Evolutionary conservation across 768 basidiomycete species (phyloP), one percentile per base, ranked within the genome.

Genomic region (Leccinum incarnatum): DNA sequence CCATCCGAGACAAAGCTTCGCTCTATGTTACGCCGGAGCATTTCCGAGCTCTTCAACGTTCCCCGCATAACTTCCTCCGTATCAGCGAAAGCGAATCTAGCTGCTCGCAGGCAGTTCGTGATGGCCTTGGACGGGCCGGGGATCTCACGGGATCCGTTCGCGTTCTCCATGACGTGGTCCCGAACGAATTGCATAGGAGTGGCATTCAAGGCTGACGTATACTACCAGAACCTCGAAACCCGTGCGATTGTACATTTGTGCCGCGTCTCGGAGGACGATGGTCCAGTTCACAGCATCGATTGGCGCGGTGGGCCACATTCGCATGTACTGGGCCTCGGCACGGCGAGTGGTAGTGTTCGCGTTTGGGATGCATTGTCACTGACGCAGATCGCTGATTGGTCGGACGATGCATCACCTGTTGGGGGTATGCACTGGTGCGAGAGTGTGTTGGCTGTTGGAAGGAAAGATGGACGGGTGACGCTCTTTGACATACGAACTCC

Each of bases 71-170:
- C 64, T 53, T 67, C 76, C 48, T 49, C 72, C 59, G 76, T 80
- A 12, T 88, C 87, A 5, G 83, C 84, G 4, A 77, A 75, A n/a
- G 79, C 84, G 42, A 83, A 87, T 64, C 75, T 88, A 8, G 81
- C 75, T 40, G 74, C 77, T 58, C 77, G 77, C 48, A 78, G 77
- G 55, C 83, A 86, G 55, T 85, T 82, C 65, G 61, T 81, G 2
- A 76, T 86, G 63, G 81, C 82, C 0, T 75, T 88, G n/a, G 87
- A 88, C 63, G 84, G 83, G 14, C 87, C 86, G 0, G 85, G 84
- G 4, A 80, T 88, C 25, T 77, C 81, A 8, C 69, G 73, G 6
- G 79, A 85, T 59, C 73, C 78, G 9, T 81, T 82, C 54, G 81
- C 85, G 3, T 82, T 77, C 62, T 82, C 86, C 3, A 81, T 88